Conservation (phyloP, 306 rosid genomes). For the Delonix regia region DNA sequence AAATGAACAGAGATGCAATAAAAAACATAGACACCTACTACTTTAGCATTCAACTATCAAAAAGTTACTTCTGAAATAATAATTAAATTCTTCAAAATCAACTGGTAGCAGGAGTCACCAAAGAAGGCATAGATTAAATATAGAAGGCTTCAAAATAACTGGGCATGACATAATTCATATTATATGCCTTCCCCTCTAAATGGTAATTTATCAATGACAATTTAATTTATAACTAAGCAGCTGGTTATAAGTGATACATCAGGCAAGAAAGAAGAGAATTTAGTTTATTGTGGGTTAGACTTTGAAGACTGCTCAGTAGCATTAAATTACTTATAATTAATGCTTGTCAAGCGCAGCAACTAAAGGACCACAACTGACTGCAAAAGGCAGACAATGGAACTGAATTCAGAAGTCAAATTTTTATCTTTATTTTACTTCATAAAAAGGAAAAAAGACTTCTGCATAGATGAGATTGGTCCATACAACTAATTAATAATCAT, state of each 20-base stretch:
- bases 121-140: not conserved
- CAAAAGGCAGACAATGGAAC: not conserved
- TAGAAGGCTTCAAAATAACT: not conserved
- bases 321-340: not conserved
- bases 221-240: conserved; percentile 14
- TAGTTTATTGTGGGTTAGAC: not conserved
- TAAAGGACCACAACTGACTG: not conserved
- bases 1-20: not conserved
- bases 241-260: not conserved
- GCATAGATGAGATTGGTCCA: not conserved
- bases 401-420: not conserved
- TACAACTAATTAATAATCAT: not conserved
- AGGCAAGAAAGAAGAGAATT: not conserved
- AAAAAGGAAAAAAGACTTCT: not conserved
- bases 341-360: conserved; percentile 10
- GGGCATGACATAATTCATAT: not conserved
- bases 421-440: not conserved
- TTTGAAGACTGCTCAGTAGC: not conserved
- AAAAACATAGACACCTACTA: not conserved
- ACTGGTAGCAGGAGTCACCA: not conserved
- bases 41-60: conserved; percentile 3
- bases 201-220: conserved; percentile 16
- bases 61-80: not conserved
- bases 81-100: conserved; percentile 4
- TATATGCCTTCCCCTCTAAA: not conserved